These are phyloP conservation scores for Pecoramyces ruminantium DNA, from an alignment of 192 early-diverging fungal species.

Conservation along the genomic window DNA sequence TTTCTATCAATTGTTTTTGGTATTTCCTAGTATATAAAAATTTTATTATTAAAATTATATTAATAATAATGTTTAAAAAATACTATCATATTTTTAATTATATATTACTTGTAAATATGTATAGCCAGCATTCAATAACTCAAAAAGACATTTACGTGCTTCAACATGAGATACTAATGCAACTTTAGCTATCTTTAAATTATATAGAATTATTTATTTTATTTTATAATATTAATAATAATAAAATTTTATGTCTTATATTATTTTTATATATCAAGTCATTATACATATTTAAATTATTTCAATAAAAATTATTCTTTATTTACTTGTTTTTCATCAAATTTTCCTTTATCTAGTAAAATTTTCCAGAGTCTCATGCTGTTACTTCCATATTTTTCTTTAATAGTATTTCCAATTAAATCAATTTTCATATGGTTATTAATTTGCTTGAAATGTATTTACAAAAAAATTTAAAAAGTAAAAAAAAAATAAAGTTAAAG, in stretches of 20 bases:
- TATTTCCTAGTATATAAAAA: neutral
- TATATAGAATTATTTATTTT: neutral
- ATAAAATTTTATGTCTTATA: too few relatives aligned
- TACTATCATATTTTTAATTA: neutral
- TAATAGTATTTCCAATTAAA: neutral
- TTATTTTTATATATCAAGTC: too few relatives aligned
- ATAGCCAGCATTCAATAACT: neutral
- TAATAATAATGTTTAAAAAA: neutral
- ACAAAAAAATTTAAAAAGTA: too few relatives aligned
- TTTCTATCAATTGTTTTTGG: neutral
- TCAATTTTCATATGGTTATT: neutral
- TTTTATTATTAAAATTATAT: too few relatives aligned
- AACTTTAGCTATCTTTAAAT: neutral
- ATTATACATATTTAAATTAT: too few relatives aligned
- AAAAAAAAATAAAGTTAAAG: too few relatives aligned
- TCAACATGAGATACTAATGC: neutral
- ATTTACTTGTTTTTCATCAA: neutral
- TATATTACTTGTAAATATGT: neutral
- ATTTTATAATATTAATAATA: neutral
- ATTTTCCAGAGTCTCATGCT: neutral
- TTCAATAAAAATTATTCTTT: too few relatives aligned
- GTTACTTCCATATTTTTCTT: neutral
- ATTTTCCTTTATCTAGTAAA: neutral
- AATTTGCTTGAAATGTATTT: neutral
- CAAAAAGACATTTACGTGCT: neutral